phyloP scores from a whole-genome alignment of 2,329 filamentous ascomycete genomes.

The Byssochlamys sp. region DNA sequence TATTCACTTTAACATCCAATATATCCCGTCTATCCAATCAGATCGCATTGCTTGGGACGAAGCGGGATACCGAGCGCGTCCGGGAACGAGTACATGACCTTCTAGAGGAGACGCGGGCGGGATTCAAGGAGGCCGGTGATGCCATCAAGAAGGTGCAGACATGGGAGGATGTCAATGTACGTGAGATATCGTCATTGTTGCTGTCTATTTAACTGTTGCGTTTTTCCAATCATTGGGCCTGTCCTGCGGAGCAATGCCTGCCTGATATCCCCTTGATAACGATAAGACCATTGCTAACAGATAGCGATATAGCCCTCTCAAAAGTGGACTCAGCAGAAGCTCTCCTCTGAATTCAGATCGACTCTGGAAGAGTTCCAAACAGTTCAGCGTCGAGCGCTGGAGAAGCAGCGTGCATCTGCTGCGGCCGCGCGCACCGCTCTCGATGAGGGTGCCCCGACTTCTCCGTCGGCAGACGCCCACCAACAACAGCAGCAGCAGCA shows the following conservation, averaged over 20 bases:
- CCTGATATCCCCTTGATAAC: not conserved
- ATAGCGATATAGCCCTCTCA: conserved; percentile 61
- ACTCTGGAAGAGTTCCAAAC: conserved; percentile 83
- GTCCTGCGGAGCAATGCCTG: not conserved
- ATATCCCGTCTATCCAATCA: conserved; percentile 77
- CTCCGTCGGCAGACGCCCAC: conserved; percentile 33
- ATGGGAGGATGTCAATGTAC: conserved; percentile 74
- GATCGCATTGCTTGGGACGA: conserved; percentile 75
- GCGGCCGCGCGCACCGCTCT: conserved; percentile 72
- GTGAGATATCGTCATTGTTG: conserved; percentile 14
- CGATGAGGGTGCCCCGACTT: conserved; percentile 41
- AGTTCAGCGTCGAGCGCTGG: conserved; percentile 79
- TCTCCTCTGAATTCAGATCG: conserved; percentile 84
- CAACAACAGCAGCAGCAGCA: conserved; percentile 61
- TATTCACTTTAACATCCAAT: conserved; percentile 81
- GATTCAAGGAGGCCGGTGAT: conserved; percentile 86
- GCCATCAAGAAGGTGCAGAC: conserved; percentile 83
- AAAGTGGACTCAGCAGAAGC: conserved; percentile 91
- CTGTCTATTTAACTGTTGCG: not conserved
- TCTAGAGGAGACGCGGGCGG: conserved; percentile 72
- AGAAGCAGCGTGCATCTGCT: conserved; percentile 83
- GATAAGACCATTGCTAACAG: conserved; percentile 3
- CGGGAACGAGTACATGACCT: conserved; percentile 81
- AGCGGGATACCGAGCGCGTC: conserved; percentile 80
- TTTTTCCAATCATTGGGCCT: not conserved